These are phyloP conservation scores for Lyophyllum decastes DNA, from an alignment of 768 basidiomycete species.

Conservation along the genomic window DNA sequence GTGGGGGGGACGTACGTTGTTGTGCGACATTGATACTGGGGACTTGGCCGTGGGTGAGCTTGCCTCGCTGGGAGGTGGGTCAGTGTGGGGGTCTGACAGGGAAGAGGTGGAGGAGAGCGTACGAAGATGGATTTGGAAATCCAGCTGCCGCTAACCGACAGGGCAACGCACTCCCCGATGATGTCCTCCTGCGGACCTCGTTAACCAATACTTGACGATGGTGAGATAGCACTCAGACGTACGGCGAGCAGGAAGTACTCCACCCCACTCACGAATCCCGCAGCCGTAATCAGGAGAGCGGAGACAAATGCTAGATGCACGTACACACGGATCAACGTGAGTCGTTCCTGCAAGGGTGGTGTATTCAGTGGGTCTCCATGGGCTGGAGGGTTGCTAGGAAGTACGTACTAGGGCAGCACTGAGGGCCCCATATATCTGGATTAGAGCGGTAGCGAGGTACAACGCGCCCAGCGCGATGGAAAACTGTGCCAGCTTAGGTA, in stretches of 20 bases:
- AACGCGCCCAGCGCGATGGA: constrained; percentile 37
- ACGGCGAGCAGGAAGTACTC: constrained; percentile 42
- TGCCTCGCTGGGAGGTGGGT: constrained; percentile 26
- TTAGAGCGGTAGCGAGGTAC: constrained; percentile 29
- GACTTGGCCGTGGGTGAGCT: constrained; percentile 30
- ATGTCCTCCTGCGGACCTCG: constrained; percentile 33
- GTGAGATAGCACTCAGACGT: constrained; percentile 17
- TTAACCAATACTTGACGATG: background rate
- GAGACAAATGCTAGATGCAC: constrained; percentile 31
- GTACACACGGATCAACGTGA: constrained; percentile 22
- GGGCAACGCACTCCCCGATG: constrained; percentile 34
- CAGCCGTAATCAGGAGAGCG: constrained; percentile 33
- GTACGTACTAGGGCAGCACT: constrained; percentile 15
- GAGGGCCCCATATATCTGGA: constrained; percentile 20
- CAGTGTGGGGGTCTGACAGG: background rate
- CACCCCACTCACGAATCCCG: constrained; percentile 35
- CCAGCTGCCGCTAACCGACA: constrained; percentile 33
- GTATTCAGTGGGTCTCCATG: background rate
- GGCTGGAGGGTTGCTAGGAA: background rate
- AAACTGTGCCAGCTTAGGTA: constrained; percentile 25
- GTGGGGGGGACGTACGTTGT: constrained; percentile 29
- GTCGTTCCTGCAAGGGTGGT: constrained; percentile 21
- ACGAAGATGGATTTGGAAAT: constrained; percentile 41
- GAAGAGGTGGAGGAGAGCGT: constrained; percentile 10
- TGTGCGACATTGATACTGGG: constrained; percentile 29